These are phyloP conservation scores for Fusarium sp. DNA, from an alignment of 2,329 filamentous ascomycete genomes.

Conservation along the genomic window DNA sequence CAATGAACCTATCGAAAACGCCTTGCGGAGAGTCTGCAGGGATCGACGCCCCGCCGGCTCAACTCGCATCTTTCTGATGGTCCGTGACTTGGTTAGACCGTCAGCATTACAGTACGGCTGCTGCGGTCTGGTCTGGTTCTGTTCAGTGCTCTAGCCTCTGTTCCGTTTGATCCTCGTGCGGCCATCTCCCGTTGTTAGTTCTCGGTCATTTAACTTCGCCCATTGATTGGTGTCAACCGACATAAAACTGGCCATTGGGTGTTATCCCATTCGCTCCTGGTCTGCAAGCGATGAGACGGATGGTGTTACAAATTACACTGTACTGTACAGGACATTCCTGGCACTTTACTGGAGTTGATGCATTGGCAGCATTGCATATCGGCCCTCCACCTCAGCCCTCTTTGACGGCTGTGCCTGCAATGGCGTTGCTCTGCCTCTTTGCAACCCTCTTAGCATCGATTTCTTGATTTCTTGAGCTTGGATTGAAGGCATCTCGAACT, in stretches of 20 bases:
- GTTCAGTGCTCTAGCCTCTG: constrained; percentile 4
- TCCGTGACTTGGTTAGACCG: constrained; percentile 30
- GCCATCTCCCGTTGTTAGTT: constrained; percentile 12
- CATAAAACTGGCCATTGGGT: constrained; percentile 4
- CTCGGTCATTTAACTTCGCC: constrained; percentile 4
- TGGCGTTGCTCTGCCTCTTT: constrained; percentile 39
- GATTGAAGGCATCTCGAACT: background rate
- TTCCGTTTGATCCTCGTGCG: constrained; percentile 30
- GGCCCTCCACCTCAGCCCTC: constrained; percentile 46
- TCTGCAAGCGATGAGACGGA: constrained; percentile 12
- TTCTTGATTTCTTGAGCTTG: background rate
- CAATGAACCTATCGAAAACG: constrained; percentile 50
- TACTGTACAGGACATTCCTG: background rate
- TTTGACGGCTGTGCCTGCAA: constrained; percentile 45
- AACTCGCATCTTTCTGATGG: constrained; percentile 19
- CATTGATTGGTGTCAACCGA: constrained; percentile 15
- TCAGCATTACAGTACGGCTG: constrained; percentile 19
- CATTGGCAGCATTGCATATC: constrained; percentile 41
- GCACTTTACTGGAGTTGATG: constrained; percentile 15
- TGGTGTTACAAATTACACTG: constrained; percentile 11
- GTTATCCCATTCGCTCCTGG: constrained; percentile 13
- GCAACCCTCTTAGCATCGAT: constrained; percentile 13
- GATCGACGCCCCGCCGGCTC: constrained; percentile 33
- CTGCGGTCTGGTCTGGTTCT: background rate
- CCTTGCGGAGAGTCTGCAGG: constrained; percentile 45